Conservation (phyloP, 352 stramenopile species). For the Phytophthora podocarpi region DNA sequence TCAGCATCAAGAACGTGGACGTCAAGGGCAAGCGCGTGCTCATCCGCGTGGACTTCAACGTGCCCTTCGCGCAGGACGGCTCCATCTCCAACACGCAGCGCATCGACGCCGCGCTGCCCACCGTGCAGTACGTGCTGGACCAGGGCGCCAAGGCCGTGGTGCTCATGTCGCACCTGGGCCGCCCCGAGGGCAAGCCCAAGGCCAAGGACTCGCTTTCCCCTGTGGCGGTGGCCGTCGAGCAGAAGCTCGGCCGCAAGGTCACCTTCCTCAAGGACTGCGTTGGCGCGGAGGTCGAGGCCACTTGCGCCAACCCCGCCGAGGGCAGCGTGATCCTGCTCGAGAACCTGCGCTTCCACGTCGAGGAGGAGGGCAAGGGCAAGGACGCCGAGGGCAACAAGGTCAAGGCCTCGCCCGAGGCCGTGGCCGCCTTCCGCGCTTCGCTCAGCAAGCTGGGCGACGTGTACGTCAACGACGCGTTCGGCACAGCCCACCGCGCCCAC, state of each 20-base stretch:
- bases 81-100: conserved; percentile 99
- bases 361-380: conserved; percentile 94
- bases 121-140: conserved; percentile 96
- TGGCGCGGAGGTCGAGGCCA: conserved; percentile 87
- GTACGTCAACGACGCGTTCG: conserved; percentile 99
- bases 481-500: conserved; percentile 98
- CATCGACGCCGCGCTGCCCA: conserved; percentile 96
- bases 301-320: conserved; percentile 64
- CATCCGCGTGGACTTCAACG: conserved; percentile 99
- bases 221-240: conserved; percentile 92
- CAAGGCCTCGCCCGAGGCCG: conserved; percentile 92
- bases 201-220: conserved; percentile 97
- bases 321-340: conserved; percentile 96
- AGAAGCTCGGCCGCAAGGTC: conserved; percentile 92
- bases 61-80: conserved; percentile 94
- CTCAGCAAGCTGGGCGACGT: conserved; percentile 94
- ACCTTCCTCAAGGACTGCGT: conserved; percentile 97
- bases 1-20: conserved; percentile 93
- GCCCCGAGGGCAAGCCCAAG: conserved; percentile 94
- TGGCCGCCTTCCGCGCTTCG: conserved; percentile 91
- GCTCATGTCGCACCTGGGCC: conserved; percentile 98
- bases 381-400: conserved; percentile 86
- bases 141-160: conserved; percentile 98
- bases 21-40: conserved; percentile 98
- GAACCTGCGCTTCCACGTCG: conserved; percentile 99